A percentile compares a stretch with the other conserved stretches of the same genome.
These are phyloP conservation scores for Monosporascus sp. DNA, from an alignment of 2,329 filamentous ascomycete species.

Conservation along the genomic window DNA sequence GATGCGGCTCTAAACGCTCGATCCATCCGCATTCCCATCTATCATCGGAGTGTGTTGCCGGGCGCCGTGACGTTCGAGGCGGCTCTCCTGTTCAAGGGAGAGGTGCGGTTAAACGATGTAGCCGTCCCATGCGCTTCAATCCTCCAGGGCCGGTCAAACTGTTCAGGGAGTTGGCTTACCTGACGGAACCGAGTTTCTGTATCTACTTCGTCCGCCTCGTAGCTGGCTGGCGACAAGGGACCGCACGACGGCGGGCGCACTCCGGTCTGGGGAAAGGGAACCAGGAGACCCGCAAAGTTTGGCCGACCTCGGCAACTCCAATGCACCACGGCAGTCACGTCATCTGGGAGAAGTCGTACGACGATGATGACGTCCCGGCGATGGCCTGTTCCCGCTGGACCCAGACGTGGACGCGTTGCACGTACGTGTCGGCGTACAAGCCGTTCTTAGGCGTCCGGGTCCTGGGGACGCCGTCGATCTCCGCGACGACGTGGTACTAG, in stretches of 20 bases:
- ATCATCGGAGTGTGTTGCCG: too few species aligned
- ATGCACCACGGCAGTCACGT: conserved; percentile 30
- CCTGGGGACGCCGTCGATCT: conserved; percentile 27
- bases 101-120: conserved; percentile 11
- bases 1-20: background rate
- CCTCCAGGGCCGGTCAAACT: too few species aligned
- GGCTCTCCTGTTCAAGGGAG: conserved; percentile 10
- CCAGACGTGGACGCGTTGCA: conserved; percentile 32
- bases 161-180: conserved; percentile 4
- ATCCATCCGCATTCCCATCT: too few species aligned
- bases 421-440: conserved; percentile 29
- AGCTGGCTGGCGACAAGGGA: background rate
- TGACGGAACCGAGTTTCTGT: conserved; percentile 15
- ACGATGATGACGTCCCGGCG: conserved; percentile 28
- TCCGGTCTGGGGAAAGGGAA: conserved; percentile 33
- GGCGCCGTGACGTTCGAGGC: too few species aligned
- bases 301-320: conserved; percentile 27
- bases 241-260: conserved; percentile 19
- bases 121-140: background rate
- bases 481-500: conserved; percentile 27
- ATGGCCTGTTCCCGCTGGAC: conserved; percentile 32
- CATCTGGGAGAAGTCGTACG: conserved; percentile 32
- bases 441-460: conserved; percentile 29
- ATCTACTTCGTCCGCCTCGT: conserved; percentile 9
- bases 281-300: conserved; percentile 31